A percentile compares a stretch with the other conserved stretches of the same genome.
Conservation (phyloP, 2,329 filamentous ascomycete genomes). For the Parascedosporium putredinis region DNA sequence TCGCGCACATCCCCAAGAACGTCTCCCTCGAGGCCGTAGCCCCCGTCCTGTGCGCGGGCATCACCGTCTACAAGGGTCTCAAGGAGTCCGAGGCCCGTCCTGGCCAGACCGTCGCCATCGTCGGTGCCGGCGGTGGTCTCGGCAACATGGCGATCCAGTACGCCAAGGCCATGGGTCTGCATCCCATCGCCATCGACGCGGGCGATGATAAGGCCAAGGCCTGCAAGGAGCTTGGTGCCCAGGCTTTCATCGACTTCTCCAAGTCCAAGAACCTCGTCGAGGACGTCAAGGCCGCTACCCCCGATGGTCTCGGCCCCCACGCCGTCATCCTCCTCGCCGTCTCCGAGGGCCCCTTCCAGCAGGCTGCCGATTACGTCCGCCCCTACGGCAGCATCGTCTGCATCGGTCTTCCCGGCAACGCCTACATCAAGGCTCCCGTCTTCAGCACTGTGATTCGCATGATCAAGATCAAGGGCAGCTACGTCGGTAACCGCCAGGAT, state of each 20-base stretch:
- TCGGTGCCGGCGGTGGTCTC: conserved; percentile 77
- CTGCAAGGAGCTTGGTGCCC: conserved; percentile 59
- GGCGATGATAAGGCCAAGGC: conserved; percentile 71
- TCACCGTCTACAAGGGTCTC: conserved; percentile 85
- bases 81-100: conserved; percentile 70
- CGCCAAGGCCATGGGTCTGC: conserved; percentile 80
- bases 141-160: conserved; percentile 77
- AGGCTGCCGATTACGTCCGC: conserved; percentile 81
- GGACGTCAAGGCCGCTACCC: conserved; percentile 72
- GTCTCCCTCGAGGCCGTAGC: conserved; percentile 66
- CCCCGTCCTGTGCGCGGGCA: conserved; percentile 73
- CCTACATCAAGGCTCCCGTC: conserved; percentile 71
- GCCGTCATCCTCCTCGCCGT: conserved; percentile 81
- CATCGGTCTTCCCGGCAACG: conserved; percentile 77
- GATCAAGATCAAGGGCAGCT: conserved; percentile 86
- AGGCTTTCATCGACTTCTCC: conserved; percentile 70
- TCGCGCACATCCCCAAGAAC: conserved; percentile 71
- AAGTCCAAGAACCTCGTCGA: conserved; percentile 66
- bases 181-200: conserved; percentile 70
- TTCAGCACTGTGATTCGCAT: conserved; percentile 84
- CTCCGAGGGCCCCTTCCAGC: conserved; percentile 87
- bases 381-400: conserved; percentile 74
- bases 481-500: conserved; percentile 88
- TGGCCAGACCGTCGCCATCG: conserved; percentile 71
- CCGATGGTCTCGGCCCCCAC: conserved; percentile 74